Percentiles rank a stretch among this genome's conserved stretches.
phyloP scores from a whole-genome alignment of 2,329 filamentous ascomycete species.

The Aureobasidium melanogenum region DNA sequence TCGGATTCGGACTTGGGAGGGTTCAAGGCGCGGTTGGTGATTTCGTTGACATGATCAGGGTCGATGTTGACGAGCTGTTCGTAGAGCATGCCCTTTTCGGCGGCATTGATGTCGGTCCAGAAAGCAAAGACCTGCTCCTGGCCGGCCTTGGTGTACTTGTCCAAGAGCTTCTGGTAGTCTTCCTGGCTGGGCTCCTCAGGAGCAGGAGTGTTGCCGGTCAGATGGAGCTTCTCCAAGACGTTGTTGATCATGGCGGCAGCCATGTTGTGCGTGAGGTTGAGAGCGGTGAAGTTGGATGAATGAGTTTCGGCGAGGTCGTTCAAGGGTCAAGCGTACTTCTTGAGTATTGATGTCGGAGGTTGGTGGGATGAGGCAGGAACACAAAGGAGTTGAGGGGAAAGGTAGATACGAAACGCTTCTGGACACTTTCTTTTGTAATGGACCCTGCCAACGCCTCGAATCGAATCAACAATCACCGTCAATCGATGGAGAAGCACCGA shows the following conservation, averaged over 20 bases:
- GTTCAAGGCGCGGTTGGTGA: conserved; percentile 73
- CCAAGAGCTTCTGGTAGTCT: conserved; percentile 57
- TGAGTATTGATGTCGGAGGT: not conserved
- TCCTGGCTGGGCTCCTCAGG: conserved; percentile 52
- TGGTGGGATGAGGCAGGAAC: not conserved
- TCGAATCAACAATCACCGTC: conserved; percentile 5
- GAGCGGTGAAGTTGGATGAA: not conserved
- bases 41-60: conserved; percentile 76
- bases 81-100: conserved; percentile 71
- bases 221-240: conserved; percentile 34
- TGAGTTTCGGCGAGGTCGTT: not conserved
- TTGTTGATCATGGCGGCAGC: conserved; percentile 32
- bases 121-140: conserved; percentile 82
- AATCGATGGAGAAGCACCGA: not conserved
- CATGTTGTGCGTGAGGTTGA: conserved; percentile 19
- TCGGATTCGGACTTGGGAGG: conserved; percentile 55
- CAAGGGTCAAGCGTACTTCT: not conserved
- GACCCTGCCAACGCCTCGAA: conserved; percentile 1
- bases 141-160: conserved; percentile 63
- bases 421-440: not conserved
- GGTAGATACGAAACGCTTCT: not conserved
- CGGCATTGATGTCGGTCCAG: conserved; percentile 66
- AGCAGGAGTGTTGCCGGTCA: conserved; percentile 28
- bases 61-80: conserved; percentile 75
- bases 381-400: not conserved